Evolutionary conservation across 306 rosid species (phyloP), one percentile per base, ranked within the genome.

Genomic region (Cicer arietinum): DNA sequence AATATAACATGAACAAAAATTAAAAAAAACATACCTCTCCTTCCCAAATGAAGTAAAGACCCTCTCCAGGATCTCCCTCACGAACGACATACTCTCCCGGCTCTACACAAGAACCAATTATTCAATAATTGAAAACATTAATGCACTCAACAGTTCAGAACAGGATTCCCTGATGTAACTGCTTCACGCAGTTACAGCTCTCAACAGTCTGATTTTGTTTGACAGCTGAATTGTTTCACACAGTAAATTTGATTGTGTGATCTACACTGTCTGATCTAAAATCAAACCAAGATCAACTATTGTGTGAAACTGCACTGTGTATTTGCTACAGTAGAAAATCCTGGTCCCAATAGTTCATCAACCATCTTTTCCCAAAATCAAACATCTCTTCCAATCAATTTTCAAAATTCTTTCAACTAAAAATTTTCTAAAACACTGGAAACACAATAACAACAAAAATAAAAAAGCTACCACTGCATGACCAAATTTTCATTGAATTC

Each of bases 1-100:
- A 67, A 74, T 58, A 48, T 41, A n/a, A 51, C 64, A 80, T 54
- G 9, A 10, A 22, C 3, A 5, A 7, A 18, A 18, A 25, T 2
- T 25, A 25, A 73, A 25, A 50, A 9, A 52, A 60, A 46, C 84
- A 78, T 82, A 94, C 98, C 93, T 92, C 98, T 84, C 98, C 97
- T 47, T 92, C 95, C 92, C 86, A 91, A 53, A 94, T 71, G 86
- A 94, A 89, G 89, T 94, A 94, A 80, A 92, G 86, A 17, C 93
- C 97, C 64, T 85, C 94, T 7, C 88, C 97, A 10, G 74, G 62
- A 81, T 91, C 92, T 40, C 92, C 98, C 77, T 85, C 96, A 18
- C 90, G 96, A 63, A 90, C 95, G 80, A 94, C 85, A 75, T 78
- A 76, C 47, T 82, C 89, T 75, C 97, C 88, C 0, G 79, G 66